Conservation (phyloP, 2,329 filamentous ascomycete species). For the Teratosphaeria gauchensis region DNA sequence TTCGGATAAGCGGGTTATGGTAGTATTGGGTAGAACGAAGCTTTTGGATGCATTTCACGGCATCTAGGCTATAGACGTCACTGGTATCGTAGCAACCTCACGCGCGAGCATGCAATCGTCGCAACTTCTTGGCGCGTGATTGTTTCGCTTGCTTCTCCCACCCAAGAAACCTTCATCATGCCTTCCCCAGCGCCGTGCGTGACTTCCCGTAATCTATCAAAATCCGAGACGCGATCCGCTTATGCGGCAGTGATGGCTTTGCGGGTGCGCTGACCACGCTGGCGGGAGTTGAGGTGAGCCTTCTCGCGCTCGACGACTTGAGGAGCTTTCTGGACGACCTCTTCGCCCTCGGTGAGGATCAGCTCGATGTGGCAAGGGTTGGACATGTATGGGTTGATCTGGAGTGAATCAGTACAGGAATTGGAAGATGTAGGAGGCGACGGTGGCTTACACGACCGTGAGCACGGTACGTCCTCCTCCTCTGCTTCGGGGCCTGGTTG, state of each 20-base stretch:
- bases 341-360: conserved; percentile 95
- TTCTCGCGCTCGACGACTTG: conserved; percentile 50
- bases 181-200: background rate
- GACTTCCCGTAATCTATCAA: background rate
- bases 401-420: background rate
- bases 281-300: conserved; percentile 71
- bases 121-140: background rate
- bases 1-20: background rate
- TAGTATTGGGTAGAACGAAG: background rate
- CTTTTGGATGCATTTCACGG: background rate
- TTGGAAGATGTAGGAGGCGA: background rate
- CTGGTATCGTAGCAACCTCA: background rate
- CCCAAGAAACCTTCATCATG: background rate
- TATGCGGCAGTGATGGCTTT: conserved; percentile 41
- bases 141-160: background rate
- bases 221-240: background rate
- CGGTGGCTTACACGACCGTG: conserved; percentile 62
- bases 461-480: conserved; percentile 97
- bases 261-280: conserved; percentile 65
- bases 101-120: background rate
- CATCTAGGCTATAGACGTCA: conserved; percentile 1
- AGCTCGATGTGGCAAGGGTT: conserved; percentile 99
- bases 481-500: conserved; percentile 99
- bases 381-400: conserved; percentile 99
- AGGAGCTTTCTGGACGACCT: conserved; percentile 86